Evolutionary conservation across 1,284 basidiomycete genomes (phyloP), one percentile per base, ranked within the genome.

Genomic region (Malassezia cuniculi): DNA sequence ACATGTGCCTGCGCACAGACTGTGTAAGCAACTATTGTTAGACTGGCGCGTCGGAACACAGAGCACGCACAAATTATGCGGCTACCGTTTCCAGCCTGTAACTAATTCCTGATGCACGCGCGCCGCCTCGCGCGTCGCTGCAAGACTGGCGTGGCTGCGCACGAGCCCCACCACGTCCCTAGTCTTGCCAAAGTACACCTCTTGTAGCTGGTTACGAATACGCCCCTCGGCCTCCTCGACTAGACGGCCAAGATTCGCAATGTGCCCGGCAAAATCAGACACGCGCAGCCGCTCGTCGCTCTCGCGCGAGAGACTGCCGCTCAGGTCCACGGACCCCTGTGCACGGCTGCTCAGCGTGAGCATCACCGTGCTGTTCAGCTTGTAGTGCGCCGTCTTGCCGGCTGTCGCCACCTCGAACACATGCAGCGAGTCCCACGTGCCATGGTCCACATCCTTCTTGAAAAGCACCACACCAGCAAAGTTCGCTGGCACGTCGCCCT

Each of bases 161-260:
- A 99, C 73, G 58, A 90, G 84, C 56, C 82, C 82, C 10, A 94
- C 80, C 29, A 97, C 80, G 65, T 97, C 90, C 52, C 83, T 79
- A 30, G 89, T 95, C 72, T 99, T 97, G 41, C 85, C 87, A 71
- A 95, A 95, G 72, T 95, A 95, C 12, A 97, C 90, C 71, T 93
- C 85, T 63, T 90, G 84, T 31, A 99, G 74, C 44, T 87, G 74
- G 68, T 93, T 94, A 32, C 93, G 78, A 81, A 95, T 89, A 73
- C 94, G 94, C 66, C 86, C 84, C 71, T 99, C 93, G 82, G 90
- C 89, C 53, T 95, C 90, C 69, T 99, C 93, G 53, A 99, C 80
- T 78, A 95, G 81, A 52, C 76, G 77, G 4, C 93, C 93, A 12
- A 83, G 80, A 69, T 97, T 97, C 36, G 77, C 76, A 42, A 99